Evolutionary conservation across 2,329 filamentous ascomycete genomes (phyloP), one percentile per base, ranked within the genome.

Genomic region (Penicillium fuscoglaucum): DNA sequence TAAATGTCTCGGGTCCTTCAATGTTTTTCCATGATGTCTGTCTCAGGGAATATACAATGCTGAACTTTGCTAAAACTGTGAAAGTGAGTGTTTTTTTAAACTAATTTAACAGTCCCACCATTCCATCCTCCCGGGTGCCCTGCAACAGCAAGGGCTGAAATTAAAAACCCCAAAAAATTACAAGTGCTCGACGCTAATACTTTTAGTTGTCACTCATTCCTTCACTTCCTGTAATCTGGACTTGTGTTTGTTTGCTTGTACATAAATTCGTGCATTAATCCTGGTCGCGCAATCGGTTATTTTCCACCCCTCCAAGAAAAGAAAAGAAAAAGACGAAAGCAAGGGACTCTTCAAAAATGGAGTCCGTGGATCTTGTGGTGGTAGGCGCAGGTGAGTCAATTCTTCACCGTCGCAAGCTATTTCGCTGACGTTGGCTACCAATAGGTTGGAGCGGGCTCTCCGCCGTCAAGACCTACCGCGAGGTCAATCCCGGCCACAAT

Each of bases 391-490:
- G 68, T 70, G 51, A 56, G 59, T 63, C 4, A 28, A 13, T 6
- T 21, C 21, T 41, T 43, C 40, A 28, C 28, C 26, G 28, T 52
- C 31, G 41, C 70, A 72, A 85, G 2, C 72, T 72, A 1, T 66
- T 72, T 31, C 62, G 66, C 5, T 52, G 26, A 61, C 28, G 77
- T 10, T 74, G 84, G 10, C 69, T 75, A 5, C 72, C 61, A 24
- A 28, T 28, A 77, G 82, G 82, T 57, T 80, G 76, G 77, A 80
- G 78, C 67, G 88, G 87, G 24, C 76, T 90, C 33, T 82, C 79
- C 1, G 80, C 82, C 21, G 84, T 87, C 48, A 87, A 87, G 72
- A 84, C 84, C 24, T 86, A 85, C 68, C 81, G 82, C 53, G 78
- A 84, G 62, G 69, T 87, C 40, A 79, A 88, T 62, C 87, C 87